A percentile compares a stretch with the other conserved stretches of the same genome.
Conservation (phyloP, 768 basidiomycete species). For the Amanita muscaria region DNA sequence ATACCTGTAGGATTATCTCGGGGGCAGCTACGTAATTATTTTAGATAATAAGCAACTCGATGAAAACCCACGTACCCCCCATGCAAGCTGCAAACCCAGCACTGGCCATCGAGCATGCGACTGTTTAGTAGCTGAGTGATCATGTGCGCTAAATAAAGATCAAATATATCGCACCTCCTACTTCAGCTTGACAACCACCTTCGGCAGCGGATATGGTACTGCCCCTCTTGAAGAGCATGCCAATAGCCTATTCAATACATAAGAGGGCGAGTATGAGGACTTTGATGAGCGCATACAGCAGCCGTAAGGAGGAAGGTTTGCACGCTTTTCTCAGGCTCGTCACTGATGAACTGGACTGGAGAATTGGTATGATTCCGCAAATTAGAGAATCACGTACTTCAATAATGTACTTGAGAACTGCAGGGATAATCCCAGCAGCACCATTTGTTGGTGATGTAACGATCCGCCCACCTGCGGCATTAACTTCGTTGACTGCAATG, state of each 20-base stretch:
- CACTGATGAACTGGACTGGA: conserved; percentile 64
- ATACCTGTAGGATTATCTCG: conserved; percentile 70
- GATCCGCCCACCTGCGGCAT: conserved; percentile 86
- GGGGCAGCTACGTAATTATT: conserved; percentile 46
- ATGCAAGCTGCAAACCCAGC: conserved; percentile 92
- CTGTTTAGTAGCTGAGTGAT: conserved; percentile 23
- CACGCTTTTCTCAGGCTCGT: conserved; percentile 83
- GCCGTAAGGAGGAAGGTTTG: conserved; percentile 88
- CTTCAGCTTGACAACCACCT: conserved; percentile 92
- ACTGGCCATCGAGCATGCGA: conserved; percentile 94
- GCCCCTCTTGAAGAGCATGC: conserved; percentile 96
- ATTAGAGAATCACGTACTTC: conserved; percentile 39
- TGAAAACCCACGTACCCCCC: conserved; percentile 49
- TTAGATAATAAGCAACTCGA: background rate
- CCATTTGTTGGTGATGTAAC: conserved; percentile 95
- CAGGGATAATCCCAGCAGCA: conserved; percentile 89
- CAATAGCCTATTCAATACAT: conserved; percentile 51
- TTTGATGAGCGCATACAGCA: conserved; percentile 40
- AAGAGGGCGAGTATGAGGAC: background rate
- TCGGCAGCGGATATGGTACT: conserved; percentile 95
- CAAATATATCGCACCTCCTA: conserved; percentile 53
- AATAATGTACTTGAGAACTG: conserved; percentile 81
- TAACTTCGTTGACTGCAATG: conserved; percentile 92
- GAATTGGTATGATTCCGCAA: background rate
- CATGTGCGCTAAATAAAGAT: background rate